A percentile compares a stretch with the other conserved stretches of the same genome.
These are phyloP conservation scores for Penicillium sp. DNA, from an alignment of 2,329 filamentous ascomycete species.

Conservation along the genomic window DNA sequence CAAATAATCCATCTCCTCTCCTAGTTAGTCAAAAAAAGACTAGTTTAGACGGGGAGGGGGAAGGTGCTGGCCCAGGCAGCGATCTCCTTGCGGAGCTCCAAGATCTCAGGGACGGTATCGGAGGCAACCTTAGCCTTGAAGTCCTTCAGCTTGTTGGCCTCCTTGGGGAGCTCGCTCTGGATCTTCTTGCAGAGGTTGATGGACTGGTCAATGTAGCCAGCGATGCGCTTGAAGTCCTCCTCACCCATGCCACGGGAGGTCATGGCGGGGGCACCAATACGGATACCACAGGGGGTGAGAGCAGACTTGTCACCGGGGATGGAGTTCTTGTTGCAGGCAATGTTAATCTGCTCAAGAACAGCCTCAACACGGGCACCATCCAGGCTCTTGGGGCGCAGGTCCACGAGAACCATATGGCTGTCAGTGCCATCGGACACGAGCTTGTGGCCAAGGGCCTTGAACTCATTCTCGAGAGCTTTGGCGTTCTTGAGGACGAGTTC, in stretches of 20 bases:
- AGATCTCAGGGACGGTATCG: constrained; percentile 80
- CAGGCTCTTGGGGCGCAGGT: constrained; percentile 84
- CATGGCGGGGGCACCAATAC: constrained; percentile 97
- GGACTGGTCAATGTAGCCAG: constrained; percentile 81
- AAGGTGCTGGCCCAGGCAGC: constrained; percentile 82
- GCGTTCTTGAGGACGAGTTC: constrained; percentile 87
- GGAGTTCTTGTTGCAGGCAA: constrained; percentile 99
- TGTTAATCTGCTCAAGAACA: constrained; percentile 96
- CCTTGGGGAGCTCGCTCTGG: constrained; percentile 84
- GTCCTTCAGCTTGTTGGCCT: constrained; percentile 99
- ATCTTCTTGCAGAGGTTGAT: constrained; percentile 90
- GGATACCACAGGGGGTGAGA: constrained; percentile 89
- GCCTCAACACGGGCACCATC: constrained; percentile 93
- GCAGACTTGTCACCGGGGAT: constrained; percentile 98
- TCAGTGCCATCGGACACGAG: constrained; percentile 94
- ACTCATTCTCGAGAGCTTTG: constrained; percentile 79
- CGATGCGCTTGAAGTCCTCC: constrained; percentile 89
- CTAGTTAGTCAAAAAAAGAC: constrained; percentile 5
- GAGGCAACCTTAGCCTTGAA: constrained; percentile 90
- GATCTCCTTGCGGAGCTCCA: constrained; percentile 86
- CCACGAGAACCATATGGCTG: constrained; percentile 92
- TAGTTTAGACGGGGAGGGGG: constrained; percentile 71
- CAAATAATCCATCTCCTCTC: constrained; percentile 5
- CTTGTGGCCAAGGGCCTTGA: constrained; percentile 72
- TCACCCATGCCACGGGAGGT: constrained; percentile 91